Base-by-base conservation (phyloP, 257 asterid genomes). In the Solanum tacnaense region DNA sequence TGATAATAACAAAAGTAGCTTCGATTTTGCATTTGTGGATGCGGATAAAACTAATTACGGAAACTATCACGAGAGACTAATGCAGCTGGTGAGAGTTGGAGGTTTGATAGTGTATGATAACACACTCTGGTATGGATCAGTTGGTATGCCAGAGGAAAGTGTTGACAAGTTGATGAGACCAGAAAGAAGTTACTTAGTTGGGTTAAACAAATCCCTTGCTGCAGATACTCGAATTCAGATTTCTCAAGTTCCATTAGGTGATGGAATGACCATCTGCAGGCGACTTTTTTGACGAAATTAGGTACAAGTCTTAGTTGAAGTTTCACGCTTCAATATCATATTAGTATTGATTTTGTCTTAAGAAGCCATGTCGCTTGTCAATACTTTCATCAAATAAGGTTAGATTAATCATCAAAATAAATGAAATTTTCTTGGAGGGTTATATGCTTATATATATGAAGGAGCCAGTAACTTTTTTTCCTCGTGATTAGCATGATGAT, bases 11-110 rank as follows among this genome's bases (percentile, higher is more conserved):
- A 79, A 9, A 23, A 91, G 62, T 83, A 84, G 88, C 27, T 91
- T 88, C 8, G 96, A 92, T 87, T 94, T 90, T 87, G 98, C 94
- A 2, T 94, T 78, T 49, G 95, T 94, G 2, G 96, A 94, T 5
- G 96, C 94, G 20, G 96, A 93, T 73, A 94, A 94, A 68, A 31
- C 2, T 3, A 91, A 82, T 27, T 93, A 91, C 13, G 74, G 76
- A 6, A 91, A 91, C 2, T 94, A 94, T 82, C 98, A 94, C 9
- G 96, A 94, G 83, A 92, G 87, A 86, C 7, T 93, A 56, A 4
- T 93, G 91, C 84, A 89, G 78, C 89, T 94, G 74, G 9, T 94
- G 91, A 93, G 71, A 76, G 88, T 91, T 21, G 96, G 95, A 1
- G 95, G 95, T 0, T 49, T 92, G 10, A 85, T 91, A 9, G 89